phyloP scores from a whole-genome alignment of 2,329 filamentous ascomycete species.

The Ceratocystis eucalypticola region DNA sequence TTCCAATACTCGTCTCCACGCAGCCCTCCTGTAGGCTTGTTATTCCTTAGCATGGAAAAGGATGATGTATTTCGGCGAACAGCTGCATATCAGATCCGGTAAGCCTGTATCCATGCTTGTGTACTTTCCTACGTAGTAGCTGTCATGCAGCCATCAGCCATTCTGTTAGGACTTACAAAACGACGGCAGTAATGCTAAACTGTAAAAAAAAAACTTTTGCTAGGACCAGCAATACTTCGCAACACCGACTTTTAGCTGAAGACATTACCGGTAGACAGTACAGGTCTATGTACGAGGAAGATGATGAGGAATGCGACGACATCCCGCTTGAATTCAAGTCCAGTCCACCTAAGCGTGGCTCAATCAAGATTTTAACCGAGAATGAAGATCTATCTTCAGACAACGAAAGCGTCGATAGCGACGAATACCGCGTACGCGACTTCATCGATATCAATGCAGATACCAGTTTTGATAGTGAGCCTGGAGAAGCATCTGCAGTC shows the following conservation, averaged over 20 bases:
- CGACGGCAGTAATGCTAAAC: not conserved
- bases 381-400: conserved; percentile 32
- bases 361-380: conserved; percentile 34
- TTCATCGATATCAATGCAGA: conserved; percentile 8
- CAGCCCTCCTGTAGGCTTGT: conserved; percentile 48
- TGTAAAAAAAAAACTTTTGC: not conserved
- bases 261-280: not conserved
- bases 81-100: conserved; percentile 61
- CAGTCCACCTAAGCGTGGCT: conserved; percentile 36
- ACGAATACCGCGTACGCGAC: conserved; percentile 26
- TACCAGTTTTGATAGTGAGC: not conserved
- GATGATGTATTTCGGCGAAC: conserved; percentile 63
- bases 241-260: not conserved
- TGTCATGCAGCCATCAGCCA: conserved; percentile 14
- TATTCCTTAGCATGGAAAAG: conserved; percentile 78
- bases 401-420: conserved; percentile 37
- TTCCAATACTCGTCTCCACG: not conserved
- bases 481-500: not conserved
- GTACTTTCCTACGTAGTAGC: too few species aligned
- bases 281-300: conserved; percentile 25
- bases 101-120: conserved; percentile 26
- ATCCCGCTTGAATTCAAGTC: conserved; percentile 39
- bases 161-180: conserved; percentile 16
- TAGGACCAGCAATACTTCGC: not conserved
- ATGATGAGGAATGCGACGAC: conserved; percentile 26